Evolutionary conservation across 306 rosid genomes (phyloP).

Genomic region (Fagus sylvatica): DNA sequence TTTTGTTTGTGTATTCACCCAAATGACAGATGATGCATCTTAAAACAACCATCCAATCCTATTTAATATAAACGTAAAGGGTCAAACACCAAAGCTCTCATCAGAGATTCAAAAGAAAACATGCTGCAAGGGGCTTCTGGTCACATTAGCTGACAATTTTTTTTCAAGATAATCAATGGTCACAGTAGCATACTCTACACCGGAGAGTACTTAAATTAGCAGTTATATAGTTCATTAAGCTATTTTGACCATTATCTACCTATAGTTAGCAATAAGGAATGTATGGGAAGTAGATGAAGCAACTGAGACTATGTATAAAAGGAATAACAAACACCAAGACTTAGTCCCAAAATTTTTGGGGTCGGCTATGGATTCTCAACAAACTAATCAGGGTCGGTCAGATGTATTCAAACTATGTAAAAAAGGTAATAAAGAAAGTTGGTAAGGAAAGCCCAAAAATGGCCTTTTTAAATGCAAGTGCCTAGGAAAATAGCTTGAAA

Average conservation of each 20-base stretch:
- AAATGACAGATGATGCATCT: neutral
- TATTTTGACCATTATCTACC: neutral
- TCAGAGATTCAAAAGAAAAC: neutral
- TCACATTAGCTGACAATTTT: neutral
- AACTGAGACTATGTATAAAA: neutral
- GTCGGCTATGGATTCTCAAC: no score
- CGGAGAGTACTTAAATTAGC: neutral
- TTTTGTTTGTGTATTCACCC: neutral
- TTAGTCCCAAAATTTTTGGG: no score
- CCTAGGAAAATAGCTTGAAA: constrained; percentile 5
- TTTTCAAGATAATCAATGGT: neutral
- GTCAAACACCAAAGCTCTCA: neutral
- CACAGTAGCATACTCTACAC: neutral
- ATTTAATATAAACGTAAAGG: neutral
- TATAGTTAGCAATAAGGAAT: neutral
- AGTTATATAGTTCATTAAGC: neutral
- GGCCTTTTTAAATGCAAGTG: neutral
- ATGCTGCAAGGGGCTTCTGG: neutral
- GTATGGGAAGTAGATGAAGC: neutral
- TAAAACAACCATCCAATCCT: neutral
- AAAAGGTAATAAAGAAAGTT: neutral
- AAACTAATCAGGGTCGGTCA: no score
- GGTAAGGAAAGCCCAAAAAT: neutral
- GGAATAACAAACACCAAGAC: neutral
- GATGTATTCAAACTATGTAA: neutral